Evolutionary conservation across 1,284 basidiomycete species (phyloP), one percentile per base, ranked within the genome.

Genomic region (Leccinum subfulvum): DNA sequence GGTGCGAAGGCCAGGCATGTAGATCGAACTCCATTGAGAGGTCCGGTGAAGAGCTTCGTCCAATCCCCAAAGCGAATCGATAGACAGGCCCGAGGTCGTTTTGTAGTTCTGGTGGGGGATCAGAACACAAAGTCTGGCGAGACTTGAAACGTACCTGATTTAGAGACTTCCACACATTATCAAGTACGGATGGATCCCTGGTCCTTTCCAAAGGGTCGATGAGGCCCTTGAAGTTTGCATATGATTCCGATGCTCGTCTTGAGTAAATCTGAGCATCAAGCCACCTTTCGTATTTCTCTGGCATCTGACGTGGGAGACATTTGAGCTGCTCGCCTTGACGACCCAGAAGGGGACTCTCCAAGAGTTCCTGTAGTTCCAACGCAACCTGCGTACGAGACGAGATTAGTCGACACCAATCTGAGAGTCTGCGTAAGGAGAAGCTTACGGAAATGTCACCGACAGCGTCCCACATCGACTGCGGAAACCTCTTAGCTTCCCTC

Each of bases 381-480:
- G 83, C 81, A 49, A 83, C 76, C 89, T 91, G 41, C 57, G 16
- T 39, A 28, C 60, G 58, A 49, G 16, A 54, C 60, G 58, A 26
- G 16, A 54, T 60, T 51, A n/a, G 55, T 11, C 56, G 58, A 54
- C 6, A 35, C 49, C 56, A 26, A 49, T 16, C 10, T 13, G 21
- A 53, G 35, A 57, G 13, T 73, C 78, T 67, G 88, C 86, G 44
- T 84, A 85, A 60, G 18, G 8, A 35, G 28, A 41, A 11, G 75
- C 81, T 69, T 78, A 90, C 90, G 53, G 90, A 87, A 62, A 92
- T 79, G 74, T 91, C 89, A 9, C 90, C 91, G 49, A 91, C 80
- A 51, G 89, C 85, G 67, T 92, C 86, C 86, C 89, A 92, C 59
- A 92, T 78, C 1, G 80, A 78, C 71, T 91, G 90, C 0, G 89